Base-by-base conservation (phyloP, 2,329 filamentous ascomycete genomes). In the Neofusicoccum laricinum region DNA sequence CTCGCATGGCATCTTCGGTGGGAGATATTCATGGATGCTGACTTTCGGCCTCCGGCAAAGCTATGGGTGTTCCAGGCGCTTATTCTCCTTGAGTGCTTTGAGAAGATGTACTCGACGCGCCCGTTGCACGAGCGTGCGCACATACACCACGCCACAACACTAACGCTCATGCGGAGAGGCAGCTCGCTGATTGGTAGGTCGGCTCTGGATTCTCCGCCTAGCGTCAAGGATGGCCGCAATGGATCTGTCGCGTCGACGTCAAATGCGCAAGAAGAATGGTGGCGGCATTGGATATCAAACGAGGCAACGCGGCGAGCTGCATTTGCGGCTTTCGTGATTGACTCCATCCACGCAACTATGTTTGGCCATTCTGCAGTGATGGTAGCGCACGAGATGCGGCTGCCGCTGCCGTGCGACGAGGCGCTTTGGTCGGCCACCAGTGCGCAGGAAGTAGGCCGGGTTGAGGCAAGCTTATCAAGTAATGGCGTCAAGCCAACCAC, bases 361-460 rank as follows among this genome's bases (percentile, higher is more conserved):
- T 98, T 98, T 76, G 95, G 94, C 0, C 95, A 98, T 76, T 95
- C 93, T 2, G 94, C 92, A 0, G 93, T 96, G 48, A 97, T 98
- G 94, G 93, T 96, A 7, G 93, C 93, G 2, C 93, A 98, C 71
- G 95, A 98, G 77, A 92, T 99, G 86, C 88, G 92, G 57, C 83
- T 98, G 8, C 92, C 93, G 0, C 79, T 99, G 48, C 95, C 95
- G 0, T 98, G 94, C 73, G 93, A 98, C 69, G 95, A 98, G 74
- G 87, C 90, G 3, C 80, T 98, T 11, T 99, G 95, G 95, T 91
- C 90, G 64, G 95, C 95, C 4, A 91, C 90, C 3, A 97, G 89
- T 75, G 91, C 92, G 61, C 87, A 89, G 1, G 95, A 98, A 75
- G 93, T 97, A 15, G 90, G 89, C 36, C 85, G 92, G 61, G 88